Evolutionary conservation across 257 asterid species (phyloP), one percentile per base, ranked within the genome.

Genomic region (Gentiana macrophylla): DNA sequence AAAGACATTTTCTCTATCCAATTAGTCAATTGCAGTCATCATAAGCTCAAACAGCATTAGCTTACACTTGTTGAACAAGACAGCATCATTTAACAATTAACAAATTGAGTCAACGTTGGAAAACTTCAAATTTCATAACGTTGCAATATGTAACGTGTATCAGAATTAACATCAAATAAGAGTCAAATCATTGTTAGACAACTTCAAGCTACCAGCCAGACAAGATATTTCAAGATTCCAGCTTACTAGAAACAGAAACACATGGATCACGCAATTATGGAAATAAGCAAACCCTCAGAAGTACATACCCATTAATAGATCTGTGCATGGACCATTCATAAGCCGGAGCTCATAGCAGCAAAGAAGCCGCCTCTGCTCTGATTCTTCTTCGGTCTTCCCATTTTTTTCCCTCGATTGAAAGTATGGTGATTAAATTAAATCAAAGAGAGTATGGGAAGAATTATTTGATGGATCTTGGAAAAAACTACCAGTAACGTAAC

Each of bases 271-370:
- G 33, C 38, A 55, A 38, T 37, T 24, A 15, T 1, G 37, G 5
- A 12, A 8, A 7, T 37, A 32, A 3, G 15, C 8, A 6, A 53
- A 1, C 7, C 34, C 12, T 32, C 7, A 41, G 15, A 49, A 12
- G 46, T 8, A 35, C 46, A 24, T 66, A 80, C 86, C 86, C 83
- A 64, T 76, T 80, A 50, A 80, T 79, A 41, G 83, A 76, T 80
- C 74, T 76, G 58, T 76, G 74, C 79, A 80, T 69, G 67, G 82
- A 80, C 61, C 69, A 56, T 56, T 35, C 82, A 79, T 6, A 81
- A 55, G 37, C 81, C 68, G 3, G 89, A 82, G 9, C 77, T 62
- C 68, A 82, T 67, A 52, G 82, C 69, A 12, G 86, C 77, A 49
- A 79, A 82, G 62, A 82, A 79, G 1, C 86, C 90, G 62, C 37